Conservation (phyloP, 139 green algal genomes). For the Chlorella sp. region DNA sequence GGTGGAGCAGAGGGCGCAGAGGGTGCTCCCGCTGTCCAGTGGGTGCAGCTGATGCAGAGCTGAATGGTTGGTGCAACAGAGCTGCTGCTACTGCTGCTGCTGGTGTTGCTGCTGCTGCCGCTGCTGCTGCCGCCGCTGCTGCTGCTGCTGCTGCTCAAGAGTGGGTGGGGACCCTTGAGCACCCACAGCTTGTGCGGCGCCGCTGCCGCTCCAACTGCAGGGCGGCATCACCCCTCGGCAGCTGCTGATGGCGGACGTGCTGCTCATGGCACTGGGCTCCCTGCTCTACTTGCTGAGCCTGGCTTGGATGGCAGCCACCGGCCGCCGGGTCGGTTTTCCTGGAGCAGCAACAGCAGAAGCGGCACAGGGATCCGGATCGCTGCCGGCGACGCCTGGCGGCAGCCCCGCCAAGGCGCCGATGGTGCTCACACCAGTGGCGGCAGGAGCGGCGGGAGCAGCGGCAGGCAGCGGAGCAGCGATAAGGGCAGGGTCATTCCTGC, state of each 20-base stretch:
- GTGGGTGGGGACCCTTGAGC: too few relatives aligned
- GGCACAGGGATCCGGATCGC: not conserved
- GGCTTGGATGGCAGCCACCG: not conserved
- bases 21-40: too few relatives aligned
- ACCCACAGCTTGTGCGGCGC: too few relatives aligned
- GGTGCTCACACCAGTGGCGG: not conserved
- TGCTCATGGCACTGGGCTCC: slow-evolving; percentile 22
- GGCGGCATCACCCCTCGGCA: slow-evolving; percentile 16
- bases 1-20: too few relatives aligned
- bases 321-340: too few relatives aligned
- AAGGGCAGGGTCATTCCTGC: not conserved
- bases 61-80: too few relatives aligned
- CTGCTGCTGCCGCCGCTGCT: not conserved
- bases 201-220: not conserved
- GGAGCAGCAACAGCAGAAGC: not conserved
- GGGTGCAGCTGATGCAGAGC: too few relatives aligned
- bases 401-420: not conserved
- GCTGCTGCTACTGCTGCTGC: too few relatives aligned
- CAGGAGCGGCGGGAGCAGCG: not conserved
- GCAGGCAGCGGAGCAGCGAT: not conserved
- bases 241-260: slow-evolving; percentile 13
- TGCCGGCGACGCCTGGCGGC: not conserved
- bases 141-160: not conserved
- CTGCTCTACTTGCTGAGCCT: slow-evolving; percentile 23
- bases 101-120: not conserved